Conservation (phyloP, 2,329 filamentous ascomycete species). For the Microdochium nivale region DNA sequence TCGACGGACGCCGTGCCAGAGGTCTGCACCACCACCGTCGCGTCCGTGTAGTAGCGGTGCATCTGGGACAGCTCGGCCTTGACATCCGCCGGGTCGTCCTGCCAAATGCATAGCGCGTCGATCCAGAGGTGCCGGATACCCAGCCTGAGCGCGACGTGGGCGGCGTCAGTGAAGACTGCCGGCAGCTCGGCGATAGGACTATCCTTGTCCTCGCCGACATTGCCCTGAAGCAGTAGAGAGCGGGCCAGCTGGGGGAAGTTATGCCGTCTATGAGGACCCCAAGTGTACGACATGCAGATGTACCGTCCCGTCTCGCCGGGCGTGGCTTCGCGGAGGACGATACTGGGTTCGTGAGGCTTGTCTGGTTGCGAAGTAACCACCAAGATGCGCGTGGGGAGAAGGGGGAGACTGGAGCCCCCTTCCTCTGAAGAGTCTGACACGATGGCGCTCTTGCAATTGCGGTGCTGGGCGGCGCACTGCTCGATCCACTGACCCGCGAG, state of each 20-base stretch:
- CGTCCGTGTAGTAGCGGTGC: neutral
- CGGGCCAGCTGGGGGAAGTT: neutral
- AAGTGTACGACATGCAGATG: neutral
- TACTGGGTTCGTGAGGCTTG: neutral
- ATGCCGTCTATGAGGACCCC: neutral
- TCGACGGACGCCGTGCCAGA: neutral
- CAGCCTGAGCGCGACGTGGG: constrained; percentile 1
- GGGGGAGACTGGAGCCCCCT: neutral
- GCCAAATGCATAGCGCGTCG: constrained; percentile 5
- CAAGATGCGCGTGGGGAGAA: neutral
- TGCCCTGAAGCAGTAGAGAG: neutral
- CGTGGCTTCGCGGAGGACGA: neutral
- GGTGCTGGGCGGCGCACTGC: neutral
- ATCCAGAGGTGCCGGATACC: constrained; percentile 6
- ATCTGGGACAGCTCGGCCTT: neutral
- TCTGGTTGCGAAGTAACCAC: neutral
- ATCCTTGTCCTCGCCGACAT: neutral
- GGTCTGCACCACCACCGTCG: neutral
- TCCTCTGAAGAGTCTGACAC: neutral
- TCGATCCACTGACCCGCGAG: neutral
- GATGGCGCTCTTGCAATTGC: neutral
- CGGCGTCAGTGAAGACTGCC: constrained; percentile 1
- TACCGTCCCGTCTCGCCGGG: neutral
- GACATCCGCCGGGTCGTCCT: constrained; percentile 7
- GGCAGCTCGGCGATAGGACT: neutral